Base-by-base conservation (phyloP, 2,329 filamentous ascomycete genomes). In the Penicillium digitatum region DNA sequence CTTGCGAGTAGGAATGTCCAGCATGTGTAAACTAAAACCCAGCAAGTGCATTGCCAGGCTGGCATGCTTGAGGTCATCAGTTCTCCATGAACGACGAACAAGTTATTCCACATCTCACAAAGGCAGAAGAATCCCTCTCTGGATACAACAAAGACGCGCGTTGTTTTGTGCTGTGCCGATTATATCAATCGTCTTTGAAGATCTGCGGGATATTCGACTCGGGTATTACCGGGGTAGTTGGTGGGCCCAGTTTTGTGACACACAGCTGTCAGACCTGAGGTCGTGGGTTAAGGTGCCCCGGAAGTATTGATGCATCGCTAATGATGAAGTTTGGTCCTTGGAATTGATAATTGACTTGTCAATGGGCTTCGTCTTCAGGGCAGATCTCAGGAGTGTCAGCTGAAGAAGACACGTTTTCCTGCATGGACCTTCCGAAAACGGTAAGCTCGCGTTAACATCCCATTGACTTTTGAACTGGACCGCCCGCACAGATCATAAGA, bases 391-490 rank as follows among this genome's bases (percentile, higher is more conserved):
- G 22, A 3, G 10, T 31, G n/a, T 14, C 27, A 18, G 14, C 20
- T 26, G 22, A 31, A 16, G 24, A 24, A 54, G 22, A 32, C 51
- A 32, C 22, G 31, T 20, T 62, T 56, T 60, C 45, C 58, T 59
- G 61, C 49, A 20, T 62, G 61, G 60, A 64, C 62, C 59, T 64
- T 43, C 61, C 62, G 26, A 47, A 64, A 63, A 29, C 7, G 54
- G 55, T 24, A 48, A 47, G 52, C 39, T n/a, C 35, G 22, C 29
- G 42, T 40, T 38, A n/a, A 45, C 42, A 47, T 26, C 31, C 18
- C 22, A 52, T 44, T 22, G 18, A 31, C 29, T 40, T 44, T 22
- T 39, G 46, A 22, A 45, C 34, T 24, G 40, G 35, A 14, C n/a
- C 32, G 22, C n/a, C 29, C 20, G 6, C 38, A 40, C 22, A 22